These are phyloP conservation scores for Tricholoma furcatifolium DNA, from an alignment of 768 basidiomycete genomes.

Conservation along the genomic window DNA sequence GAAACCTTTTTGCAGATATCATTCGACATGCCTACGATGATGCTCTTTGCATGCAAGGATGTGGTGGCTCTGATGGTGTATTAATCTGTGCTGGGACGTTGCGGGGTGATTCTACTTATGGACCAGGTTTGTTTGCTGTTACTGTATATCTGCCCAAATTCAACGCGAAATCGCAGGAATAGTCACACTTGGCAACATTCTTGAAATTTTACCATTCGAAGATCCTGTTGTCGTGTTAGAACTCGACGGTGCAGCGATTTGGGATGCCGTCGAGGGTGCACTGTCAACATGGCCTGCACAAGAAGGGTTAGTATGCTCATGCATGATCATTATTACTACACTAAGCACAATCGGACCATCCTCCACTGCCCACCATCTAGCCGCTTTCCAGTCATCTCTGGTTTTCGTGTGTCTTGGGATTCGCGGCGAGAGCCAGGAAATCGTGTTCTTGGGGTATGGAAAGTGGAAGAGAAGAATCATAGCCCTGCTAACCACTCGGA, in stretches of 20 bases:
- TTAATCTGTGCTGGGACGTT: constrained; percentile 83
- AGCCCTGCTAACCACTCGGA: constrained; percentile 14
- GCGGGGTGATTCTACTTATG: constrained; percentile 83
- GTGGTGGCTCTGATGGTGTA: constrained; percentile 74
- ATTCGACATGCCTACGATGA: constrained; percentile 82
- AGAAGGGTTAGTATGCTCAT: constrained; percentile 64
- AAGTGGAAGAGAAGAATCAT: constrained; percentile 31
- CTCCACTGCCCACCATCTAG: no score
- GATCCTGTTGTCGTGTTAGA: constrained; percentile 83
- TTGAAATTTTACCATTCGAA: constrained; percentile 88
- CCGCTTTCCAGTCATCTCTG: constrained; percentile 87
- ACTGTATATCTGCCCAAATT: neutral
- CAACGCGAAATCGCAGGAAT: constrained; percentile 41
- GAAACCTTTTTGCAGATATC: constrained; percentile 87
- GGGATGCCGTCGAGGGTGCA: constrained; percentile 75
- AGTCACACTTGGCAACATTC: constrained; percentile 80
- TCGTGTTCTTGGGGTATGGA: constrained; percentile 73
- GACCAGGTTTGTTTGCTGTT: constrained; percentile 55
- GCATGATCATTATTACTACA: neutral
- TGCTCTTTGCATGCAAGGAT: constrained; percentile 52
- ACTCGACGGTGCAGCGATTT: constrained; percentile 74
- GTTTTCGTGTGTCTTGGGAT: constrained; percentile 85
- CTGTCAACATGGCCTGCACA: constrained; percentile 83
- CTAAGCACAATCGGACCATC: neutral
- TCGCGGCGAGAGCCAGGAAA: constrained; percentile 68